Conservation (phyloP, 2,329 filamentous ascomycete species). For the Ilyonectria sp. region DNA sequence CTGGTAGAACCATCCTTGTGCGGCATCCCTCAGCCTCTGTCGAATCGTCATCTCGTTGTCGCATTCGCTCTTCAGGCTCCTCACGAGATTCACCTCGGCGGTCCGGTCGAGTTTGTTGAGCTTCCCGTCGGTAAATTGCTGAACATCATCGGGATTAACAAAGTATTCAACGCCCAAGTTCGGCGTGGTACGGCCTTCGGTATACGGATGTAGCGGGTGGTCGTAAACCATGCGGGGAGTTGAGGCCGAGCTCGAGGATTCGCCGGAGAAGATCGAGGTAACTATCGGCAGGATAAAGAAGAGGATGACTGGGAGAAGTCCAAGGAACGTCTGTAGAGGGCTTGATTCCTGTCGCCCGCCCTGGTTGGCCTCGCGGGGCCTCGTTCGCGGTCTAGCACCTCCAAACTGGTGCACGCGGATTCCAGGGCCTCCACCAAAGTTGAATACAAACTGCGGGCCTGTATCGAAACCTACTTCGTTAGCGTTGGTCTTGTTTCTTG, state of each 20-base stretch:
- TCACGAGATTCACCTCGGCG: slow-evolving; percentile 82
- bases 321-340: slow-evolving; percentile 74
- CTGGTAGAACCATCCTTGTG: slow-evolving; percentile 89
- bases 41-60: slow-evolving; percentile 78
- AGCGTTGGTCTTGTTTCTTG: slow-evolving; percentile 30
- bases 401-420: slow-evolving; percentile 97
- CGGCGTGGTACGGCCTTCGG: slow-evolving; percentile 79
- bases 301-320: slow-evolving; percentile 88
- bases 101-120: slow-evolving; percentile 81
- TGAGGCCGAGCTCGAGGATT: slow-evolving; percentile 53
- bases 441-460: slow-evolving; percentile 94
- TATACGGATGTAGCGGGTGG: slow-evolving; percentile 78
- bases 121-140: slow-evolving; percentile 77
- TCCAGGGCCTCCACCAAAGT: slow-evolving; percentile 91
- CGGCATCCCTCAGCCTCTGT: slow-evolving; percentile 80
- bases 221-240: slow-evolving; percentile 85
- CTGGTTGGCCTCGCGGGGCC: slow-evolving; percentile 77
- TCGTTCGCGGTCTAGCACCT: slow-evolving; percentile 80
- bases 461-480: slow-evolving; percentile 73
- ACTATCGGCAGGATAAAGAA: slow-evolving; percentile 90
- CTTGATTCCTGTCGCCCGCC: slow-evolving; percentile 62
- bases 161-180: slow-evolving; percentile 86
- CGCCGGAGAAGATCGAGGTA: slow-evolving; percentile 81
- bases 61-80: slow-evolving; percentile 78
- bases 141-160: slow-evolving; percentile 84